Conservation (phyloP, 208 protist species). For the Porcisia deanei region DNA sequence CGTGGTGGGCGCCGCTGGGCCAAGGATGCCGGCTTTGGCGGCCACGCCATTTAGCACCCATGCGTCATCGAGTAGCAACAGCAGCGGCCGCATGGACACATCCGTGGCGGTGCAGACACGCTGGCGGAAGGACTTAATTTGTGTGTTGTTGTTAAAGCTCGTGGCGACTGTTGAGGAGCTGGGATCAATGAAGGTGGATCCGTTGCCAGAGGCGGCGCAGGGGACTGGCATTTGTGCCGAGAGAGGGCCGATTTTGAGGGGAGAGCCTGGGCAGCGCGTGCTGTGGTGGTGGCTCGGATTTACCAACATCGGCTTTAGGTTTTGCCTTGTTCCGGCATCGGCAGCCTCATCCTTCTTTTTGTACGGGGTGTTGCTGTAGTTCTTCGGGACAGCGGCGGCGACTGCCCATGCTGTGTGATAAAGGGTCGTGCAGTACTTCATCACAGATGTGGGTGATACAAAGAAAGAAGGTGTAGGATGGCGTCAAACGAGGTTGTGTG, state of each 20-base stretch:
- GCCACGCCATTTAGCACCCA: neutral
- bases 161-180: slow-evolving; percentile 36
- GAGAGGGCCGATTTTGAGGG: neutral
- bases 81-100: slow-evolving; percentile 64
- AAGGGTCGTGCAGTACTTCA: slow-evolving; percentile 21
- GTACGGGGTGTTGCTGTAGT: slow-evolving; percentile 52
- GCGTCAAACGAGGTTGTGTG: neutral
- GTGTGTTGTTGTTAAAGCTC: slow-evolving; percentile 56
- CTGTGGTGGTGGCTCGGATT: neutral
- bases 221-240: neutral
- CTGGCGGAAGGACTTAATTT: slow-evolving; percentile 64
- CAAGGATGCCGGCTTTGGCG: neutral
- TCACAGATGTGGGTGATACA: neutral
- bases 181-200: slow-evolving; percentile 66
- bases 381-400: slow-evolving; percentile 32
- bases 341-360: slow-evolving; percentile 14
- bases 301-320: neutral
- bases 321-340: too few species aligned
- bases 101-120: slow-evolving; percentile 60
- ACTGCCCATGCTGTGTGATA: slow-evolving; percentile 4
- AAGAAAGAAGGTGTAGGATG: neutral
- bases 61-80: slow-evolving; percentile 32
- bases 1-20: neutral
- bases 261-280: neutral
- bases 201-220: neutral